Evolutionary conservation across 163 green algal genomes (phyloP), one percentile per base, ranked within the genome.

Genomic region (Scenedesmus sp.): DNA sequence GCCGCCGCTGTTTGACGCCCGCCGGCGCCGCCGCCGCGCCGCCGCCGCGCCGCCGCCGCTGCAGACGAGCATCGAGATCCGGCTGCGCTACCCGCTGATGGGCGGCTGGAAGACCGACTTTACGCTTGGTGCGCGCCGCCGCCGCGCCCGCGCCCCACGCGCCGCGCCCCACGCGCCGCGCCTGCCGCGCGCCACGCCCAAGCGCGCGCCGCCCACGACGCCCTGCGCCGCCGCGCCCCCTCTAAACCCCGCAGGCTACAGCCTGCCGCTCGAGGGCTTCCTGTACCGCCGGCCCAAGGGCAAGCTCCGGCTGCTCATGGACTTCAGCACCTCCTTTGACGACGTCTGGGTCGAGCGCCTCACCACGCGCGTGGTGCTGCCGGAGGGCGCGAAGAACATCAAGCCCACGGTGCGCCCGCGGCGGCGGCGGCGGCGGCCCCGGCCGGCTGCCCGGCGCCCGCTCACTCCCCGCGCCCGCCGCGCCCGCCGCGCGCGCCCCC

Each of bases 61-160:
- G 63, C 91, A 91, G 86, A 88, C 83, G n/a, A 15, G 83, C 17
- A 75, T 91, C 39, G 85, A 87, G 65, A 65, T 98, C 45, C 56
- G 83, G 53, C 91, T 92, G 48, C 84, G 94, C 28, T 98, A 93
- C 85, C 94, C 94, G 0, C 75, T 98, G n/a, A 87, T 97, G 75
- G 92, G 92, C 63, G 94, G 94, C 44, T 98, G 94, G 92, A 88
- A 91, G 83, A 87, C 86, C 2, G 84, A 92, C 62, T 98, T 98
- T 73, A 85, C 78, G 13, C 88, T 98, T 60, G 94, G 87, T 89
- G 67, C 60, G 85, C 33, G n/a, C n/a, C n/a, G n/a, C n/a, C n/a
- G n/a, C n/a, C n/a, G n/a, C n/a, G n/a, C n/a, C n/a, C n/a, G n/a
- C n/a, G n/a, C n/a, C n/a, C n/a, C n/a, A n/a, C n/a, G n/a, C n/a